phyloP scores from a whole-genome alignment of 2,329 filamentous ascomycete species.

The Ceratocystis eucalypticola region DNA sequence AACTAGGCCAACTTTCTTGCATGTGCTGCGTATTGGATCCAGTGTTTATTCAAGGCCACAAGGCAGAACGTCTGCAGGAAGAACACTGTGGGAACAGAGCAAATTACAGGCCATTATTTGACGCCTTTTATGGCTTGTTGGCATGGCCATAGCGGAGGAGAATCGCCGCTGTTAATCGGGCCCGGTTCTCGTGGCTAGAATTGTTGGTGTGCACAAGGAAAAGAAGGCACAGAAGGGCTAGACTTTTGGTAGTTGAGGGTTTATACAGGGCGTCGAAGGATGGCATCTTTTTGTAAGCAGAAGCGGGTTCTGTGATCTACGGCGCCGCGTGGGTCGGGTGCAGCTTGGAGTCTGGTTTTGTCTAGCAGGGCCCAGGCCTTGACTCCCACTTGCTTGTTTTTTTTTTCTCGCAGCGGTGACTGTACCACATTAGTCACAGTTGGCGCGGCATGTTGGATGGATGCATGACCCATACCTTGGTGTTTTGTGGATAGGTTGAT shows the following conservation, averaged over 20 bases:
- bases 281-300: background rate
- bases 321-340: background rate
- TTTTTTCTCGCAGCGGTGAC: background rate
- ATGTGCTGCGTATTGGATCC: background rate
- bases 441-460: background rate
- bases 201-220: background rate
- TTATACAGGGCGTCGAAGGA: background rate
- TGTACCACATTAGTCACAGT: slow-evolving; percentile 14
- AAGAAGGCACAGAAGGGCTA: background rate
- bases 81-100: background rate
- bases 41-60: background rate
- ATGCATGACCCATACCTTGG: background rate
- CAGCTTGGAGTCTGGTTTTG: background rate
- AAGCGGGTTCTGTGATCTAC: background rate
- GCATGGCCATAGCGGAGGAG: slow-evolving; percentile 9
- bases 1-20: background rate
- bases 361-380: background rate
- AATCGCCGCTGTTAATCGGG: slow-evolving; percentile 14
- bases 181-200: background rate
- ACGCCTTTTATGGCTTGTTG: background rate
- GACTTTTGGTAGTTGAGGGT: background rate
- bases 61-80: background rate
- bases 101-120: background rate
- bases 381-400: background rate
- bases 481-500: background rate